Conservation (phyloP, 257 asterid genomes). For the Solanum peruvianum region DNA sequence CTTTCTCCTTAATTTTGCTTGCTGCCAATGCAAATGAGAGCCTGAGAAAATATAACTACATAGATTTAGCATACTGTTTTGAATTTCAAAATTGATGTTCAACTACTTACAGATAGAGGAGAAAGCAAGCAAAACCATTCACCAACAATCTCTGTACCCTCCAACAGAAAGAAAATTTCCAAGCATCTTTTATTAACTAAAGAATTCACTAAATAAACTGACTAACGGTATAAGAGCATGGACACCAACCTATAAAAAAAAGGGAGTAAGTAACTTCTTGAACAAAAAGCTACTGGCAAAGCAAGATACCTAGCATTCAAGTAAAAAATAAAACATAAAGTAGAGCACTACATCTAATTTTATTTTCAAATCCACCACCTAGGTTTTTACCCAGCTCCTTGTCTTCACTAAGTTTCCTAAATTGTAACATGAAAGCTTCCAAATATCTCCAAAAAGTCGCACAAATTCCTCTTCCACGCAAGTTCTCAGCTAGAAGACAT, state of each 20-base stretch:
- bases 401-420: not conserved
- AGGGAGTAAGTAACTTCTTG: not conserved
- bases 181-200: not conserved
- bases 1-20: slow-evolving; percentile 63
- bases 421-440: not conserved
- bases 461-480: not conserved
- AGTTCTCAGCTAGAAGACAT: not conserved
- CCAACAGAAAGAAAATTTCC: not conserved
- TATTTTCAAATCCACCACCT: not conserved
- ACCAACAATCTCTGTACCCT: not conserved
- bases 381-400: not conserved
- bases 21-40: slow-evolving; percentile 83
- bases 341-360: not conserved
- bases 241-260: not conserved
- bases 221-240: not conserved
- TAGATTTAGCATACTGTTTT: not conserved
- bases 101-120: not conserved
- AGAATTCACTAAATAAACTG: not conserved
- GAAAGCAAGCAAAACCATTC: not conserved
- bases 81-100: not conserved
- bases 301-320: not conserved
- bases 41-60: slow-evolving; percentile 26
- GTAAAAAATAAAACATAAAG: not conserved
- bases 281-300: not conserved
- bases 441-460: not conserved